A percentile compares a stretch with the other conserved stretches of the same genome.
Conservation (phyloP, 352 stramenopile species). For the Phytophthora tentaculata region DNA sequence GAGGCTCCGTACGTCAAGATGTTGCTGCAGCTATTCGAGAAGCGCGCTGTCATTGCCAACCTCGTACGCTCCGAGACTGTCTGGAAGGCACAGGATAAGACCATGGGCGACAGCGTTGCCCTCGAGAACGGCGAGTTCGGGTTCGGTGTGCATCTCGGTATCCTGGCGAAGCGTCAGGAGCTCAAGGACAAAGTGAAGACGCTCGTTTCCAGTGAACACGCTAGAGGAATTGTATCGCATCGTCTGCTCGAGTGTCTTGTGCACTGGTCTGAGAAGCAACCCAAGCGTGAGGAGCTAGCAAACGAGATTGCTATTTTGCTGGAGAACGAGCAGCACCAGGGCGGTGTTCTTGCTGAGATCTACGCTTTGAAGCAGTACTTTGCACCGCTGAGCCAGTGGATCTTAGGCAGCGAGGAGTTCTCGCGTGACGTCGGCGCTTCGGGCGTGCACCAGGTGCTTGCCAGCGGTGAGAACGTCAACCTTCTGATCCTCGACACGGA, state of each 20-base stretch:
- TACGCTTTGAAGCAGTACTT: conserved; percentile 67
- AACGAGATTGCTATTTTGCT: conserved; percentile 74
- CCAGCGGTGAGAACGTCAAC: conserved; percentile 80
- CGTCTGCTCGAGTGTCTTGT: conserved; percentile 56
- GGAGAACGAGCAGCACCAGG: conserved; percentile 59
- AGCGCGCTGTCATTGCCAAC: conserved; percentile 74
- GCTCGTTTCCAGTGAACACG: conserved; percentile 41
- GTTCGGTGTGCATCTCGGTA: conserved; percentile 73
- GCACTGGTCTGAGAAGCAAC: conserved; percentile 57
- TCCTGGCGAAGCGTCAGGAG: conserved; percentile 73
- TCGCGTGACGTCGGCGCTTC: conserved; percentile 73
- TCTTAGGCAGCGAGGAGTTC: conserved; percentile 80
- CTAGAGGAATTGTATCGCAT: conserved; percentile 40
- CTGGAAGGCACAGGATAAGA: conserved; percentile 65
- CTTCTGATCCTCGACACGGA: conserved; percentile 80
- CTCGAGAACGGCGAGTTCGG: conserved; percentile 78
- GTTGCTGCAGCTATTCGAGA: conserved; percentile 77
- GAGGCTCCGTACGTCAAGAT: conserved; percentile 84
- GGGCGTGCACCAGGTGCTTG: conserved; percentile 76
- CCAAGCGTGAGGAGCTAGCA: conserved; percentile 62
- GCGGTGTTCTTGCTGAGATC: conserved; percentile 53
- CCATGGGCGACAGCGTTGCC: conserved; percentile 37
- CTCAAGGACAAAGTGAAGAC: conserved; percentile 66
- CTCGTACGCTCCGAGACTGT: conserved; percentile 71
- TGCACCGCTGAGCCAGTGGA: conserved; percentile 78